Evolutionary conservation across 352 stramenopile species (phyloP).

Genomic region (Phytopythium sindhum): DNA sequence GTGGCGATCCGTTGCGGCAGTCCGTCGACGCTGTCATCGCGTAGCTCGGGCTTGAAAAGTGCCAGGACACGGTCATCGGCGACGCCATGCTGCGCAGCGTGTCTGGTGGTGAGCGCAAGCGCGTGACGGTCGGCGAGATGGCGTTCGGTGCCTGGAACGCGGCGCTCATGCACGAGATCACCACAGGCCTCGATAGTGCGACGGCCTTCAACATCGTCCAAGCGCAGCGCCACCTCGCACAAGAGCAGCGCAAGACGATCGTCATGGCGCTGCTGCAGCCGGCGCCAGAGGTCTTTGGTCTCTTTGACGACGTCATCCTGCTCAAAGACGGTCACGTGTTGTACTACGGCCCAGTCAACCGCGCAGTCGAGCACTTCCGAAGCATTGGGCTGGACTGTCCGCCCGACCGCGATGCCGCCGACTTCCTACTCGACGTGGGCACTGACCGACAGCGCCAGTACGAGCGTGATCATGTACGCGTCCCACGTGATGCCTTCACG

Average conservation of each 20-base stretch:
- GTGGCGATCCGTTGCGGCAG: conserved; percentile 11
- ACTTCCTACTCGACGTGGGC: conserved; percentile 83
- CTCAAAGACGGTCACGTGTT: conserved; percentile 79
- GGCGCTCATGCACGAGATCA: conserved; percentile 67
- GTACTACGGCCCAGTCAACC: conserved; percentile 37
- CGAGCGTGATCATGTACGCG: background rate
- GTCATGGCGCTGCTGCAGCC: conserved; percentile 52
- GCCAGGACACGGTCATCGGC: background rate
- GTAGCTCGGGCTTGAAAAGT: too few relatives aligned
- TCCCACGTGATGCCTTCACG: background rate
- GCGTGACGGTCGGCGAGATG: conserved; percentile 88
- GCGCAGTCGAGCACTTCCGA: conserved; percentile 34
- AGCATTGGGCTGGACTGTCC: conserved; percentile 38
- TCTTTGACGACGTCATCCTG: conserved; percentile 90
- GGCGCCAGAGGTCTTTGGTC: conserved; percentile 89
- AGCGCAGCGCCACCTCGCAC: conserved; percentile 25
- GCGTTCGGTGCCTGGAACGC: conserved; percentile 53
- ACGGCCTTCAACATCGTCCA: conserved; percentile 47
- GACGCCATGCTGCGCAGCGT: conserved; percentile 30
- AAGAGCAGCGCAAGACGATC: conserved; percentile 29
- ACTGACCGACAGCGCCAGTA: conserved; percentile 7
- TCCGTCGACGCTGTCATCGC: too few relatives aligned
- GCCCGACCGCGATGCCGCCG: conserved; percentile 39
- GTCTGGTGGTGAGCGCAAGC: conserved; percentile 90
- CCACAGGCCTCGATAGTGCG: conserved; percentile 49